Conservation (phyloP, 495 filamentous ascomycete species). For the Penicillium canariense region DNA sequence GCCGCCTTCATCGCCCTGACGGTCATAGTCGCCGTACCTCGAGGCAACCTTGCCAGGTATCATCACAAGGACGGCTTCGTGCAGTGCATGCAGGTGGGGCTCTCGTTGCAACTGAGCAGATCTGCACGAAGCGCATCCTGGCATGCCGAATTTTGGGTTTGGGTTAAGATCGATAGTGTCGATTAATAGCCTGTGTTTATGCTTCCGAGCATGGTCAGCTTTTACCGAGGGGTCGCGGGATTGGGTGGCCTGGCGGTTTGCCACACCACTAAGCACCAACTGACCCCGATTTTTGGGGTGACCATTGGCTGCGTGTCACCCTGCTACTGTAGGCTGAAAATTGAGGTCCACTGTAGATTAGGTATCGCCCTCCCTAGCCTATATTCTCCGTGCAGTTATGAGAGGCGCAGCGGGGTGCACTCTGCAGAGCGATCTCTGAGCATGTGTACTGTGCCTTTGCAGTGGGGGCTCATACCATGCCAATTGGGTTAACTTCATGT, state of each 20-base stretch:
- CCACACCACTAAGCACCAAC: no score
- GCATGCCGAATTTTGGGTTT: constrained; percentile 9
- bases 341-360: neutral
- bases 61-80: neutral
- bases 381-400: no score
- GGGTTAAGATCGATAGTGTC: constrained; percentile 3
- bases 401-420: no score
- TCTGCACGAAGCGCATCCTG: neutral
- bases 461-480: no score
- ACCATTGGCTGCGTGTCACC: neutral
- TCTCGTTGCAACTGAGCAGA: neutral
- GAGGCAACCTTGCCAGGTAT: neutral
- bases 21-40: neutral
- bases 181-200: constrained; percentile 3
- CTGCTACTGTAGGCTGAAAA: neutral
- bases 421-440: no score
- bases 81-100: neutral
- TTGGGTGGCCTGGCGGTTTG: neutral
- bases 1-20: neutral
- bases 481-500: no score
- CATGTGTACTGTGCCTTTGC: no score
- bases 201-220: neutral
- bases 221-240: neutral
- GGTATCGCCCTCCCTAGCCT: no score
- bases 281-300: neutral